Base-by-base conservation (phyloP, 176 grass and related monocot genomes). In the Eragrostis nindensis region DNA sequence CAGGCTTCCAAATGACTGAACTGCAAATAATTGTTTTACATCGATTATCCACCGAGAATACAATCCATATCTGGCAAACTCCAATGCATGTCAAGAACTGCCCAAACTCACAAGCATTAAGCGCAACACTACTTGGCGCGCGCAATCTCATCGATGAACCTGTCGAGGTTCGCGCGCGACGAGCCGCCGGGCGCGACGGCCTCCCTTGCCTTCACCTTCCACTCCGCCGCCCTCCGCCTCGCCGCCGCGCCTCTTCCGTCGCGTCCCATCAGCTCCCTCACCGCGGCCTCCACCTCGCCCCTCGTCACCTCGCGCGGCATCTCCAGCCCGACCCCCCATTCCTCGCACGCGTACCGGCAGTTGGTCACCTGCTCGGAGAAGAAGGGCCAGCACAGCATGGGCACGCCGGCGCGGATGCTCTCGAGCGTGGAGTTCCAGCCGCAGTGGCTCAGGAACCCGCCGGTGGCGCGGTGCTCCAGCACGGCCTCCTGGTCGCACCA, bases 401-500 rank as follows among this genome's bases (percentile, higher is more conserved):
- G 89, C 53, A 95, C 82, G 11, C 87, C 93, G 26, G 53, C 56
- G 69, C 65, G 75, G 17, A 95, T 52, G 69, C 89, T 95, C 81
- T 94, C 89, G 17, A 91, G 59, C 22, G 83, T 76, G 12, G 89
- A 94, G 76, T 94, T 94, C 92, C 92, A 94, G 17, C 92, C 83
- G 54, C 83, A 84, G 50, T 91, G 92, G 66, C 75, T 91, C n/a
- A 92, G 79, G 77, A 95, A 95, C 32, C 71, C 89, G 12, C 89
- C 78, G 2, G 88, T 62, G 0, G 87, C 61, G 0, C 62, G 73
- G 74, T 95, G 87, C 3, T 24, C 69, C 29, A 92, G 87, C 74
- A 95, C 87, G 25, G 84, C 82, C 68, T 92, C 81, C 78, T 95
- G 89, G 41, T 85, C 55, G 74, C 93, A 95, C 89, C 92, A 95